Conservation (phyloP, 129 eudicot species). For the Sambucus nigra region DNA sequence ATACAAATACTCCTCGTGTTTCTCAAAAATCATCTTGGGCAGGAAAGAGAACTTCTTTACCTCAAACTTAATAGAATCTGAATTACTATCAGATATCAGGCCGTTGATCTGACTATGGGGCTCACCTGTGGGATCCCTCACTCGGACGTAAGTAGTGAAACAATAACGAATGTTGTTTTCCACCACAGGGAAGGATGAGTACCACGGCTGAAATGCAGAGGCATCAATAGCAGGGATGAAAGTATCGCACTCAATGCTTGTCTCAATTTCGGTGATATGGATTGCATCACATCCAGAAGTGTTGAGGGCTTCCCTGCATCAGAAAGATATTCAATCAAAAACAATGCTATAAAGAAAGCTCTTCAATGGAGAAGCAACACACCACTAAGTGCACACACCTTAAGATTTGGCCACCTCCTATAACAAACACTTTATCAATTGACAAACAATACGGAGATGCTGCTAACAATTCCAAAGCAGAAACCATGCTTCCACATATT, state of each 20-base stretch:
- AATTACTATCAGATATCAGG: slow-evolving; percentile 18
- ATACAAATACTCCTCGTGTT: slow-evolving; percentile 74
- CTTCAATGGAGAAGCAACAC: background rate
- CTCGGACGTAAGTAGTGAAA: slow-evolving; percentile 70
- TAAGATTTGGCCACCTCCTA: slow-evolving; percentile 87
- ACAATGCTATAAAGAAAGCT: background rate
- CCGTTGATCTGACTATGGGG: slow-evolving; percentile 14
- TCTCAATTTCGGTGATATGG: slow-evolving; percentile 77
- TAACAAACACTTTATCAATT: slow-evolving; percentile 73
- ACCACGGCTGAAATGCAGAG: slow-evolving; percentile 80
- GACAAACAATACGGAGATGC: slow-evolving; percentile 57
- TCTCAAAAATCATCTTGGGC: slow-evolving; percentile 73
- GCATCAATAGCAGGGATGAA: slow-evolving; percentile 67
- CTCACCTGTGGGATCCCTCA: slow-evolving; percentile 34
- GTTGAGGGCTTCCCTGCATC: slow-evolving; percentile 84
- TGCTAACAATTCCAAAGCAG: slow-evolving; percentile 69
- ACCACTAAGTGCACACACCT: slow-evolving; percentile 32
- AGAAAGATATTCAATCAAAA: slow-evolving; percentile 9
- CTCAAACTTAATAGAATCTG: slow-evolving; percentile 33
- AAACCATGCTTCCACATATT: slow-evolving; percentile 59
- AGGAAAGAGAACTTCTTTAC: slow-evolving; percentile 42
- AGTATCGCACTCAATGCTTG: slow-evolving; percentile 58
- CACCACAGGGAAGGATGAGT: slow-evolving; percentile 51
- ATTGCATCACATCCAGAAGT: slow-evolving; percentile 78
- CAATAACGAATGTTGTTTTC: slow-evolving; percentile 47